Conservation (phyloP, 2,329 filamentous ascomycete species). For the Sphaerulina vaccinii region DNA sequence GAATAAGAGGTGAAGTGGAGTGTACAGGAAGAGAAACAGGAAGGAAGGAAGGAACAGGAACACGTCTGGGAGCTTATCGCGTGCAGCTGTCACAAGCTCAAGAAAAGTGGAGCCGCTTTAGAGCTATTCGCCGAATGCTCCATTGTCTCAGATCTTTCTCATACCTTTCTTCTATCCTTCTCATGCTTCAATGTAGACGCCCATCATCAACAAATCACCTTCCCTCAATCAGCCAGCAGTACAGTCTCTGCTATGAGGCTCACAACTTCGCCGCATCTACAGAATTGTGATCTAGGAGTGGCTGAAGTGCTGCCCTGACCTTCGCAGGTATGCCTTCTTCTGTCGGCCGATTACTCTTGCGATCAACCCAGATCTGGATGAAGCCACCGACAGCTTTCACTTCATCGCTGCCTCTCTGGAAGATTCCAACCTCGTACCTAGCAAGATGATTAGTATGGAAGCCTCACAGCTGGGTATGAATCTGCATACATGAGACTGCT, state of each 20-base stretch:
- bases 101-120: background rate
- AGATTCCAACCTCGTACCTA: slow-evolving; percentile 80
- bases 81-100: background rate
- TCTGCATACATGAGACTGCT: slow-evolving; percentile 69
- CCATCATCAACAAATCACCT: no score
- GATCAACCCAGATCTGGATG: slow-evolving; percentile 45
- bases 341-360: slow-evolving; percentile 66
- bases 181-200: no score
- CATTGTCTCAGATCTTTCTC: no score
- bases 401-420: slow-evolving; percentile 68
- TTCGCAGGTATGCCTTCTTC: slow-evolving; percentile 61
- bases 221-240: no score
- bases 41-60: background rate
- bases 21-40: background rate
- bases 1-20: background rate
- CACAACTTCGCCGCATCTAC: slow-evolving; percentile 25
- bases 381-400: slow-evolving; percentile 61
- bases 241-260: no score
- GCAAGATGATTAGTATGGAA: background rate
- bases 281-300: slow-evolving; percentile 31
- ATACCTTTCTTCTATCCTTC: no score
- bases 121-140: background rate
- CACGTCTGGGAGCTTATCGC: slow-evolving; percentile 1
- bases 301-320: slow-evolving; percentile 49
- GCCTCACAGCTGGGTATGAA: background rate